A percentile compares a stretch with the other conserved stretches of the same genome.
Evolutionary conservation across 169 alveolate genomes (phyloP).

Genomic region (Cystoisospora suis): DNA sequence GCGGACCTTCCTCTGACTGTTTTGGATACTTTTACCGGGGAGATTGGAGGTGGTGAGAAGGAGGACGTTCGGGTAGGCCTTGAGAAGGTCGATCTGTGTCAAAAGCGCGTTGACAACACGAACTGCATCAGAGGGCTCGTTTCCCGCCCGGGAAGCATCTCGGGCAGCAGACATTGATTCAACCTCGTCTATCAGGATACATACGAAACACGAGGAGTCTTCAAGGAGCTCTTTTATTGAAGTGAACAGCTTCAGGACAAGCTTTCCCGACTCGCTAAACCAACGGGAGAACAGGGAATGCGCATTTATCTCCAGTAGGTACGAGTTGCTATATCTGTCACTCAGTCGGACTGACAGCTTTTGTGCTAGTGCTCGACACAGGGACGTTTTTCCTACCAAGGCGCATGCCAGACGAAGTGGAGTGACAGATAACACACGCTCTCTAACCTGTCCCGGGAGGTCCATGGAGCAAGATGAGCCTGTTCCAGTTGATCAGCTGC

Average conservation of each 20-base stretch:
- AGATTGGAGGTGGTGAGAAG: conserved; percentile 81
- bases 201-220: conserved; percentile 72
- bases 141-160: conserved; percentile 72
- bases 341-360: conserved; percentile 73
- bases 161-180: conserved; percentile 81
- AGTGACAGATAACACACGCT: not conserved
- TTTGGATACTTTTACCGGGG: conserved; percentile 65
- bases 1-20: too few relatives aligned
- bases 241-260: conserved; percentile 75
- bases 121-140: conserved; percentile 82
- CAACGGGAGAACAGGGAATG: conserved; percentile 80
- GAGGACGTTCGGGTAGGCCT: conserved; percentile 74
- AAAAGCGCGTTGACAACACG: conserved; percentile 82
- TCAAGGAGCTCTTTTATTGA: conserved; percentile 69
- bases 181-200: conserved; percentile 79
- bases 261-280: conserved; percentile 85
- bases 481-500: conserved; percentile 79
- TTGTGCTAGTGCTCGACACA: conserved; percentile 74
- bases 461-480: conserved; percentile 77
- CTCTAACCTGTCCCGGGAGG: conserved; percentile 80
- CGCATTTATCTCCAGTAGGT: conserved; percentile 77
- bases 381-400: conserved; percentile 75
- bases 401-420: not conserved
- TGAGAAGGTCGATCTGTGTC: conserved; percentile 79
- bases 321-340: conserved; percentile 54